Conservation (phyloP, 371 early-diverging fungal genomes). For the Smittium mucronatum region DNA sequence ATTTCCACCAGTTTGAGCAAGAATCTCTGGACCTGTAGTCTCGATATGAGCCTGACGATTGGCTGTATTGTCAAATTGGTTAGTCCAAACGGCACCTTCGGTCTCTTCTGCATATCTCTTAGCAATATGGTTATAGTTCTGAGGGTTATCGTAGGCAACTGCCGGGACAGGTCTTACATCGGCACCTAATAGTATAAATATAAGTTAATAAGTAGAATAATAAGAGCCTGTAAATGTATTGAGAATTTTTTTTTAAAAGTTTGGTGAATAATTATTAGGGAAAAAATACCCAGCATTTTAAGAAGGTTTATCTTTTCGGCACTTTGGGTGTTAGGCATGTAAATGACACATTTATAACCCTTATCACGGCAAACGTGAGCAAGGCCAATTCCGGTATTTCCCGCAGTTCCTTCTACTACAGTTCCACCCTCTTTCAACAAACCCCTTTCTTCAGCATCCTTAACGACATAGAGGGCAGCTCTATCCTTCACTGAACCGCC, state of each 20-base stretch:
- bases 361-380: conserved; percentile 90
- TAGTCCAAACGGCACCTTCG: conserved; percentile 88
- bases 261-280: conserved; percentile 14
- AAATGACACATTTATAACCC: conserved; percentile 92
- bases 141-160: conserved; percentile 78
- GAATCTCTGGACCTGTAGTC: conserved; percentile 92
- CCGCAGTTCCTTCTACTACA: conserved; percentile 90
- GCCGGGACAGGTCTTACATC: conserved; percentile 81
- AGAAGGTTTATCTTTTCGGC: conserved; percentile 89
- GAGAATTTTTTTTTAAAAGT: not conserved
- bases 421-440: conserved; percentile 81
- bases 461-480: conserved; percentile 82
- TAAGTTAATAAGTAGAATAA: no score
- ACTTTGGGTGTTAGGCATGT: conserved; percentile 93
- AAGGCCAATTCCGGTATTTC: conserved; percentile 93
- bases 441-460: conserved; percentile 83
- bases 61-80: conserved; percentile 77
- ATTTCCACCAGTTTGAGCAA: conserved; percentile 62
- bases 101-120: conserved; percentile 57
- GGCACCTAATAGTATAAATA: conserved; percentile 37
- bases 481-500: conserved; percentile 95
- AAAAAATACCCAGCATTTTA: conserved; percentile 51
- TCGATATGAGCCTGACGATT: conserved; percentile 85
- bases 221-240: not conserved
- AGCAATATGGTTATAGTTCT: conserved; percentile 93